phyloP scores from a whole-genome alignment of 164 flowering plant genomes.

The Vitis cinerea region DNA sequence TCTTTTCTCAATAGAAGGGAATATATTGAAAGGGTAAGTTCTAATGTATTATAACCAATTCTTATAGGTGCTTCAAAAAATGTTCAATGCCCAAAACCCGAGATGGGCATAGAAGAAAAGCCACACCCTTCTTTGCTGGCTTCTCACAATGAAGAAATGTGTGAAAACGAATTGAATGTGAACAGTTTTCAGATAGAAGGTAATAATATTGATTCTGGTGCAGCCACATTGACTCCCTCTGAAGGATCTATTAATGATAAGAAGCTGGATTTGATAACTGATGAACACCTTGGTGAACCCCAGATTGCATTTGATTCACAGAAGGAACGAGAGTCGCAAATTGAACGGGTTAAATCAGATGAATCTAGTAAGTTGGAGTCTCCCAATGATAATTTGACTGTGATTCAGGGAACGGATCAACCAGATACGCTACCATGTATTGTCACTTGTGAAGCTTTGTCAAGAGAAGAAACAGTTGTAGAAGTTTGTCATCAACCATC shows the following conservation, averaged over 20 bases:
- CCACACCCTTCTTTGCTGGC: neutral
- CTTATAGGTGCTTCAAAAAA: conserved; percentile 29
- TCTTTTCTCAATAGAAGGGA: neutral
- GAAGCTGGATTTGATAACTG: neutral
- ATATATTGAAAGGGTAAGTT: neutral
- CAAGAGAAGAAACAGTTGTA: conserved; percentile 6
- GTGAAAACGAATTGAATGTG: neutral
- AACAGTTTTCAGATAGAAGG: neutral
- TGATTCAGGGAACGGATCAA: conserved; percentile 4
- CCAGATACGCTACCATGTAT: neutral
- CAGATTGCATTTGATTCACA: neutral
- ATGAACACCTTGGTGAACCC: neutral
- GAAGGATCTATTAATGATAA: neutral
- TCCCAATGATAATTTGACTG: neutral
- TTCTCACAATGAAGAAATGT: conserved; percentile 11
- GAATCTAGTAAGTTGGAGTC: neutral
- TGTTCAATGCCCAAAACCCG: conserved; percentile 13
- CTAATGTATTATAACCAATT: neutral
- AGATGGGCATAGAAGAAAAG: conserved; percentile 19
- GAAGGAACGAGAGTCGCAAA: neutral
- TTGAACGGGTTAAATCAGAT: conserved; percentile 4
- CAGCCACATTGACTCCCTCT: neutral
- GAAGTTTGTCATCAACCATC: conserved; percentile 3
- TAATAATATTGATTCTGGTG: neutral
- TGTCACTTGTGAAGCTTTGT: conserved; percentile 5